Conservation (phyloP, 164 flowering plant species). For the Magnolia kwangsiensis region DNA sequence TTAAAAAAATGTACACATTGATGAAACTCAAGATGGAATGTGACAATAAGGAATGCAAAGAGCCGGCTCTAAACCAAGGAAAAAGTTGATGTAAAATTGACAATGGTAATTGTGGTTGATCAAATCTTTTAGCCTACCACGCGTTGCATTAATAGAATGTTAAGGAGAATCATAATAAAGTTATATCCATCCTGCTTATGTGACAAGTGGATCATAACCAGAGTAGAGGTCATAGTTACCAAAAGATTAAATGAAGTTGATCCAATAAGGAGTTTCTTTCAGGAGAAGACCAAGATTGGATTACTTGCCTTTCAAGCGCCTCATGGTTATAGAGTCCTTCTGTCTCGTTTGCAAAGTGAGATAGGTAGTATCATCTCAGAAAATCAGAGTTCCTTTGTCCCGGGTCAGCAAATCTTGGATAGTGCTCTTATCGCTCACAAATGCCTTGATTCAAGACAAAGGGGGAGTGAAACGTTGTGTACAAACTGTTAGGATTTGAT, state of each 20-base stretch:
- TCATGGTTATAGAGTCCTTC: too few species aligned
- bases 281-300: too few species aligned
- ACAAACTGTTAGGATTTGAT: neutral
- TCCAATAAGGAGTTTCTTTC: too few species aligned
- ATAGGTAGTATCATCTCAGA: too few species aligned
- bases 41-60: neutral
- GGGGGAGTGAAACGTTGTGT: neutral
- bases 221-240: neutral
- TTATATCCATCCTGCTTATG: too few species aligned
- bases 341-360: too few species aligned
- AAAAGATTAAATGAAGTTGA: too few species aligned
- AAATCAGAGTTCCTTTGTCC: neutral
- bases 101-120: neutral
- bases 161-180: neutral
- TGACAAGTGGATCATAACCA: neutral
- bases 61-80: neutral
- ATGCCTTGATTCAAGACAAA: neutral
- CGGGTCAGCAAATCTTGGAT: neutral
- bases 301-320: too few species aligned
- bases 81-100: too few species aligned
- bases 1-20: too few species aligned
- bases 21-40: neutral
- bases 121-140: neutral
- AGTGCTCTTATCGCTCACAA: neutral
- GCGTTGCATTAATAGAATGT: neutral